A percentile compares a stretch with the other conserved stretches of the same genome.
phyloP scores from a whole-genome alignment of 78 protist species.

The Dictyostelium purpureum region DNA sequence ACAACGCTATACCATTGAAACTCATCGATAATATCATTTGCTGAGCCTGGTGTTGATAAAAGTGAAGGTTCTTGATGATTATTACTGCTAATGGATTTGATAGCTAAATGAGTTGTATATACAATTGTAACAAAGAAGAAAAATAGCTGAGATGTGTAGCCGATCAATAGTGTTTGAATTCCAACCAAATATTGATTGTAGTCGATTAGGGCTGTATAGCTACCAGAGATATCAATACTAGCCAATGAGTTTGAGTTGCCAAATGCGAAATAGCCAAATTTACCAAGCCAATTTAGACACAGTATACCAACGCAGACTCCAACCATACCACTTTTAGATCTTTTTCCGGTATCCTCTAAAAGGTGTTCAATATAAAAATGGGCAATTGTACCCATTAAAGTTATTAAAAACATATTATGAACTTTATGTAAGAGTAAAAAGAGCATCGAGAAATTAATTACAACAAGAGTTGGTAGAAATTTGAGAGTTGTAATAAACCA shows the following conservation, averaged over 20 bases:
- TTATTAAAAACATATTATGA: conserved; percentile 74
- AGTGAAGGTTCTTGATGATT: conserved; percentile 42
- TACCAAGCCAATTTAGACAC: conserved; percentile 76
- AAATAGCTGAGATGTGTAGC: conserved; percentile 63
- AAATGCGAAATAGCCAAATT: conserved; percentile 77
- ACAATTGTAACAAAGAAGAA: conserved; percentile 36
- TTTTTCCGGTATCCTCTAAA: conserved; percentile 59
- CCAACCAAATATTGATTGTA: conserved; percentile 79
- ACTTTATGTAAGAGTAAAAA: conserved; percentile 60
- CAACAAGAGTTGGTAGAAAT: conserved; percentile 45
- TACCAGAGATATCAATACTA: conserved; percentile 85
- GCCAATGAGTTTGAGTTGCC: conserved; percentile 86
- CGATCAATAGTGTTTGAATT: conserved; percentile 45
- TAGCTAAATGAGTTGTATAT: conserved; percentile 16
- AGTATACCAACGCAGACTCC: conserved; percentile 71
- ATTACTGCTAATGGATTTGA: conserved; percentile 11
- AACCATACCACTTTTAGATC: conserved; percentile 58
- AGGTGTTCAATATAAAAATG: conserved; percentile 37
- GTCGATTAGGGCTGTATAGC: conserved; percentile 80
- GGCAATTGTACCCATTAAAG: conserved; percentile 29
- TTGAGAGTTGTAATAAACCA: conserved; percentile 66
- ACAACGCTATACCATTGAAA: conserved; percentile 62
- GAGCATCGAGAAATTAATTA: conserved; percentile 29
- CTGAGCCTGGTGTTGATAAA: neutral
- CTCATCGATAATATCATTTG: conserved; percentile 10